Evolutionary conservation across 768 basidiomycete genomes (phyloP), one percentile per base, ranked within the genome.

Genomic region (Atractiella rhizophila): DNA sequence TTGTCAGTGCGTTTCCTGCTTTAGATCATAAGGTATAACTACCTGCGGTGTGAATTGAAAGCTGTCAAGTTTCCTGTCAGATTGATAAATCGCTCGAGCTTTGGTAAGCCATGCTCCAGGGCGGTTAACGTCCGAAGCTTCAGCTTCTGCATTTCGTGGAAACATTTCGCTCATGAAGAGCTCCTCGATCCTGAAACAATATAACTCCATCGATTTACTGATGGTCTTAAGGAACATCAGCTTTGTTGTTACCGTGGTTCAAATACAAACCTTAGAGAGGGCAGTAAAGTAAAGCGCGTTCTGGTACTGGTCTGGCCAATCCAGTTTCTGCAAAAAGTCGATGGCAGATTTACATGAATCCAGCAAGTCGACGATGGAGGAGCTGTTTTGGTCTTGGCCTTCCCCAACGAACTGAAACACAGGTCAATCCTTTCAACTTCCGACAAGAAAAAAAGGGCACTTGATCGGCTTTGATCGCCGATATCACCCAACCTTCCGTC

Each of bases 141-240:
- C 55, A 53, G 74, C 76, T 5, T 55, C 54, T 4, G 68, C 63
- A 6, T 72, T 73, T 7, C 76, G 71, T 18, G 78, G 82, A 56
- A 77, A 83, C 83, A 94, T 91, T 57, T 94, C 86, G n/a, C 69
- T 62, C 62, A 88, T 71, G 62, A 96, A 98, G 21, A 82, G 68
- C 15, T 73, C 68, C 58, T 94, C 86, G 39, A 98, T 67, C 37
- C 65, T 71, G 11, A 73, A 68, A 51, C 83, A 86, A 55, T 96
- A 98, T 52, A 81, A 76, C 51, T 91, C 80, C 31, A 96, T 64
- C 2, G 79, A 76, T 55, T 82, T 82, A 52, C 79, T 79, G 49
- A 91, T 72, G 0, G 76, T 86, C 85, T 91, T 49, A 10, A 31
- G 12, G 11, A 30, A 32, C 16, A 28, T 7, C n/a, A 19, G 15